These are phyloP conservation scores for Skeletonema menzelii DNA, from an alignment of 108 stramenopile species.

Conservation along the genomic window DNA sequence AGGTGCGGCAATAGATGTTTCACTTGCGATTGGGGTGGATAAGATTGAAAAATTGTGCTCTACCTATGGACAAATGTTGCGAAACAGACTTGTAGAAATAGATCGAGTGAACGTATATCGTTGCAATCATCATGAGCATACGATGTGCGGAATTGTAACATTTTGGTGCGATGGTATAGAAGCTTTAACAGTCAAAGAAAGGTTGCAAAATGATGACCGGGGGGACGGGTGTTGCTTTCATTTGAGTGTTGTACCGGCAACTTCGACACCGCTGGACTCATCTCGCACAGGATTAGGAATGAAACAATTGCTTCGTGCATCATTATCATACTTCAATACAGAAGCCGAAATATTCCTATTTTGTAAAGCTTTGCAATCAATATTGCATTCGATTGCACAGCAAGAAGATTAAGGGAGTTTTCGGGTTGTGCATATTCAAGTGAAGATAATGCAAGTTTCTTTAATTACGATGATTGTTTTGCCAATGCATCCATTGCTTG, in stretches of 20 bases:
- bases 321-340: constrained; percentile 63
- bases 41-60: constrained; percentile 36
- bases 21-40: constrained; percentile 41
- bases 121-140: background rate
- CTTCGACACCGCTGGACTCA: constrained; percentile 71
- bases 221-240: constrained; percentile 35
- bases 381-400: background rate
- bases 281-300: constrained; percentile 34
- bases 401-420: no score
- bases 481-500: constrained; percentile 47
- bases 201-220: constrained; percentile 25
- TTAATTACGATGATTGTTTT: background rate
- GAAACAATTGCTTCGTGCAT: constrained; percentile 50
- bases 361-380: constrained; percentile 14
- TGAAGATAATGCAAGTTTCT: background rate
- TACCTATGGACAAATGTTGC: constrained; percentile 18
- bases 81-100: constrained; percentile 26
- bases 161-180: constrained; percentile 28
- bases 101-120: constrained; percentile 36
- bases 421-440: no score
- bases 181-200: constrained; percentile 8
- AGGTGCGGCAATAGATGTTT: constrained; percentile 61
- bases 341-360: constrained; percentile 52
- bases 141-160: constrained; percentile 62
- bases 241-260: constrained; percentile 62